Evolutionary conservation across 768 basidiomycete species (phyloP), one percentile per base, ranked within the genome.

Genomic region (Fomitopsis serialis): DNA sequence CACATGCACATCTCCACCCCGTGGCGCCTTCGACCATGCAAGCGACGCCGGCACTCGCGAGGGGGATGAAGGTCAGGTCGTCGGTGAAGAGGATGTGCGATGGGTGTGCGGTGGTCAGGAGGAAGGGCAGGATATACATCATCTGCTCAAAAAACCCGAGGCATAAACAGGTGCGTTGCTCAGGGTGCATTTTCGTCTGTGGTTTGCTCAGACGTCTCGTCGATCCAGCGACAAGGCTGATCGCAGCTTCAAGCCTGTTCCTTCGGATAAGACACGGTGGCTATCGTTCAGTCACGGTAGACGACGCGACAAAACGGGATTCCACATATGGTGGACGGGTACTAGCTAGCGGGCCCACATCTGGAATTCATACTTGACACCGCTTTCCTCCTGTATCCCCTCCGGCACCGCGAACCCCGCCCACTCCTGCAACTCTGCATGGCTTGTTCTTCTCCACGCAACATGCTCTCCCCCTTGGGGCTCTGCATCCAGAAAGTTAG

Each of bases 61-160:
- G 89, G 61, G 92, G 93, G 45, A 95, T 97, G 90, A 99, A 99
- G 76, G 94, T 98, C 54, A 84, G 96, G 58, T 88, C 91, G 22
- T 92, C 92, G 3, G 91, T 98, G 61, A 97, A 95, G 74, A 72
- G 82, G 50, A 89, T 96, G 83, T 99, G 96, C 70, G 92, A 94
- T 56, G 92, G 93, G 12, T 99, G 96, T 72, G 84, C 76, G 59
- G 74, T 96, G 45, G 96, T 98, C 34, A 80, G 78, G 70, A 75
- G 95, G 63, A 93, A 97, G 68, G 94, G 94, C 43, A 83, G 87
- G 62, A 81, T 98, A 34, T 97, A 95, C 71, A 84, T 98, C 42
- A 81, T 97, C 23, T 98, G 96, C 70, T 84, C 84, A 17, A 92
- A 90, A 67, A 92, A 98, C 62, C 91, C 95, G 2, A 98, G 96